These are phyloP conservation scores for Elongisporangium anandrum DNA, from an alignment of 352 stramenopile species.

Conservation along the genomic window DNA sequence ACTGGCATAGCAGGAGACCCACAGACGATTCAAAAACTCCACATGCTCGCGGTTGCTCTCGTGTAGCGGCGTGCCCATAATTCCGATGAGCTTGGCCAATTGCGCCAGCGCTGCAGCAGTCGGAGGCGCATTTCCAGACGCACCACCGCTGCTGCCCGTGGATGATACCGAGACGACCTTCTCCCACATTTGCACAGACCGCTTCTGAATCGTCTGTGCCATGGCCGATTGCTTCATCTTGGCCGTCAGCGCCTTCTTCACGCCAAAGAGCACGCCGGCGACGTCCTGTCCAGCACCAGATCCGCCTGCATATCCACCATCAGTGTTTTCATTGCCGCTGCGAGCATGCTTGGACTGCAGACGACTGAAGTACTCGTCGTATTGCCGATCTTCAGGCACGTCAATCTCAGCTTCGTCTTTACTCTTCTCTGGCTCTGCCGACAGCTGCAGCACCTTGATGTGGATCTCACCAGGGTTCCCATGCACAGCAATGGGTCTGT, in stretches of 20 bases:
- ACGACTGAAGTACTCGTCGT: constrained; percentile 53
- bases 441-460: constrained; percentile 79
- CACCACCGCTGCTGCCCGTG: constrained; percentile 13
- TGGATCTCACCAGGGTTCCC: constrained; percentile 32
- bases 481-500: constrained; percentile 31
- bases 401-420: constrained; percentile 41
- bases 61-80: constrained; percentile 57
- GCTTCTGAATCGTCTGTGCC: constrained; percentile 71
- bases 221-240: constrained; percentile 76
- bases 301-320: constrained; percentile 4
- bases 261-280: constrained; percentile 52
- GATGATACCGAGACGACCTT: constrained; percentile 43
- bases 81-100: constrained; percentile 57
- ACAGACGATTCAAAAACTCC: constrained; percentile 64
- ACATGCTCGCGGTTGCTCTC: constrained; percentile 63
- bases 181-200: constrained; percentile 67
- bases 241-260: constrained; percentile 77
- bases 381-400: constrained; percentile 61
- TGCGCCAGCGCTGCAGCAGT: constrained; percentile 57
- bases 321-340: neutral
- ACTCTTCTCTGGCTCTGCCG: constrained; percentile 5
- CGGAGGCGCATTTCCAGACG: constrained; percentile 32
- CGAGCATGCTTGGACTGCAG: constrained; percentile 19
- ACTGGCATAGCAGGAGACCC: constrained; percentile 61
- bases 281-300: constrained; percentile 36